phyloP scores from a whole-genome alignment of 1,284 basidiomycete genomes.

The Sphaerobolus stellatus region DNA sequence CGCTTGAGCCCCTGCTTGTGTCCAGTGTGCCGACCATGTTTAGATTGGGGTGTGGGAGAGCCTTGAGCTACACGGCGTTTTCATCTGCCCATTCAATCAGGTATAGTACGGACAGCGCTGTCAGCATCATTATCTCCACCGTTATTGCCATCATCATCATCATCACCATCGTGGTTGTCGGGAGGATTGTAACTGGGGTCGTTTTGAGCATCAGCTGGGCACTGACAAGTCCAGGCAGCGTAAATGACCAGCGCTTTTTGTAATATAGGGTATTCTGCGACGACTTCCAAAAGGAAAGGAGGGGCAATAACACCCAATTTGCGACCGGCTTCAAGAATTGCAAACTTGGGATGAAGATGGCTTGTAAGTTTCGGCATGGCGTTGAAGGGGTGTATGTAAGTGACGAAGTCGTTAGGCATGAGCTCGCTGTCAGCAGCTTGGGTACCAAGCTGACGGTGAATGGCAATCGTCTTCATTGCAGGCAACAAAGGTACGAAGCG shows the following conservation, averaged over 20 bases:
- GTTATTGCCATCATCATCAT: neutral
- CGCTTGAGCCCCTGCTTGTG: neutral
- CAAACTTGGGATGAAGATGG: neutral
- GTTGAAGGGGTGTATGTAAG: neutral
- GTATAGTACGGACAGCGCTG: no score
- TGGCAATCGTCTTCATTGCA: neutral
- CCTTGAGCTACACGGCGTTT: no score
- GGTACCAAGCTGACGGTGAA: neutral
- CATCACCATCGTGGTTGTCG: neutral
- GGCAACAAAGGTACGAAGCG: neutral
- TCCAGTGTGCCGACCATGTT: neutral
- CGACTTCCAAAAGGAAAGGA: neutral
- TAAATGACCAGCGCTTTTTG: neutral
- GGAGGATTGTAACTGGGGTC: neutral
- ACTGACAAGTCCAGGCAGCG: neutral
- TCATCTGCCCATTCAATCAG: no score
- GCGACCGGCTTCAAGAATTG: neutral
- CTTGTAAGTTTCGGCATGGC: neutral
- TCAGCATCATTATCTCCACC: neutral
- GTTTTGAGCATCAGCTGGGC: neutral
- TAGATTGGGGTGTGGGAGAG: neutral
- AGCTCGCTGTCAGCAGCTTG: neutral
- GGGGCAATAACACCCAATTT: neutral
- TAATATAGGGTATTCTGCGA: neutral
- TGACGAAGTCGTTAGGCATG: neutral